Evolutionary conservation across 2,329 filamentous ascomycete species (phyloP).

Genomic region (Rasamsonia emersonii): DNA sequence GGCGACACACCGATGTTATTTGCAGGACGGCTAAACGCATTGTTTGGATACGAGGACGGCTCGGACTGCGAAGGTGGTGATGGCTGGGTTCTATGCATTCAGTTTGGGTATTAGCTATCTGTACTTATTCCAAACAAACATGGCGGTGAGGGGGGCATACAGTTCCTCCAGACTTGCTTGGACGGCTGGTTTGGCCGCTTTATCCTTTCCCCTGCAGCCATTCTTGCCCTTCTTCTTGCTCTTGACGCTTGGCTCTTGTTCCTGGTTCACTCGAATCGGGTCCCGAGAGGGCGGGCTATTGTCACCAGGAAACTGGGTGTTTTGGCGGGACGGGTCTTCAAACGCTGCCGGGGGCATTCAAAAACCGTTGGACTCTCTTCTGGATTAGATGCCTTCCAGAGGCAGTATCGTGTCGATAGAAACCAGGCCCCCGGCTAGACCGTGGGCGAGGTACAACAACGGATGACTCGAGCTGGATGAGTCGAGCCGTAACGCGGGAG

Average conservation of each 20-base stretch:
- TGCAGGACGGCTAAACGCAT: slow-evolving; percentile 15
- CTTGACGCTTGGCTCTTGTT: slow-evolving; percentile 27
- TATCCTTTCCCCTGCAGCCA: slow-evolving; percentile 28
- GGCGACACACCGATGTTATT: slow-evolving; percentile 25
- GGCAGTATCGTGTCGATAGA: slow-evolving; percentile 1
- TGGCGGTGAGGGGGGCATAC: slow-evolving; percentile 18
- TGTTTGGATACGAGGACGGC: slow-evolving; percentile 23
- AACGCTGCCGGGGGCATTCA: slow-evolving; percentile 36
- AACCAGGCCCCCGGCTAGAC: background rate
- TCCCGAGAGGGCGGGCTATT: slow-evolving; percentile 20
- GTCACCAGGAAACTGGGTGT: slow-evolving; percentile 26
- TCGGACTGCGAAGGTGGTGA: slow-evolving; percentile 20
- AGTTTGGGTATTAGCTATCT: slow-evolving; percentile 8
- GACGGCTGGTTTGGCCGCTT: slow-evolving; percentile 22
- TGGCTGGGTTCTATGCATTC: slow-evolving; percentile 17
- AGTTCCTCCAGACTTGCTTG: slow-evolving; percentile 26
- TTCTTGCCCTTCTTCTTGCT: slow-evolving; percentile 33
- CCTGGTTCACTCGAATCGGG: slow-evolving; percentile 17
- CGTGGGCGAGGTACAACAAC: no score
- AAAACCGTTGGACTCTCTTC: slow-evolving; percentile 15
- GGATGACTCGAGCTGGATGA: no score
- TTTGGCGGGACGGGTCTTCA: slow-evolving; percentile 30
- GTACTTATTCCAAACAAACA: slow-evolving; percentile 3
- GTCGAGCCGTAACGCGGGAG: no score
- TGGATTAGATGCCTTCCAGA: no score